Base-by-base conservation (phyloP, 2,329 filamentous ascomycete species). In the Ascosphaera apis region DNA sequence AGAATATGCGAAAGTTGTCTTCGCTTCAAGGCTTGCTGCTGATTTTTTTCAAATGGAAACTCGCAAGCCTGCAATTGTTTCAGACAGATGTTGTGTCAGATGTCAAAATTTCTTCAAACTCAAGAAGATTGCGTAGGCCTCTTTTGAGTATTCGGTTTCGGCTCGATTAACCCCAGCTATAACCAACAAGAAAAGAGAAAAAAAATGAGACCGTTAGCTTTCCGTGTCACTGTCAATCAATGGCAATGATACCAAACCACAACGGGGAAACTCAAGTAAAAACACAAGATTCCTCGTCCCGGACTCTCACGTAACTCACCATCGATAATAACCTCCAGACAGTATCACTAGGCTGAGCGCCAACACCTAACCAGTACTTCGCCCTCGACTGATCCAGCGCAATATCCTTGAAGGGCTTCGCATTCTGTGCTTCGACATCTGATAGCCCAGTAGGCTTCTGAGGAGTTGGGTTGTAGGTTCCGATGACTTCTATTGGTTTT, bases 341-440 rank as follows among this genome's bases (percentile, higher is more conserved):
- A 2, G 80, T 74, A 45, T 93, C 81, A 42, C 78, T 84, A 7
- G 88, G 88, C 60, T 98, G 88, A 38, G 88, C 88, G 1, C 88
- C 88, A 3, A 95, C 86, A 53, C 88, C 88, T 25, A 98, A 66
- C 88, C 88, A 98, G 62, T 98, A 98, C 55, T 77, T 76, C 39
- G 86, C 79, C 40, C 88, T 66, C 44, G 70, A 62, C 5, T 69
- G 62, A 55, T 98, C 88, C 11, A 98, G 66, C 49, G 81, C 75
- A 52, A 98, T 79, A 45, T 95, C 84, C 58, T 98, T 98, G 62
- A 78, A 81, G 38, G 79, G 67, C 39, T 72, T 70, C 13, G 72
- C 70, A n/a, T 66, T 47, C 37, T 51, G 49, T 19, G 55, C 49
- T 43, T 55, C 53, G 43, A 62, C 61, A 31, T 65, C 56, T 11